Evolutionary conservation across 1,139 yeast genomes (phyloP).

Genomic region (Lodderomyces jiufengensis): DNA sequence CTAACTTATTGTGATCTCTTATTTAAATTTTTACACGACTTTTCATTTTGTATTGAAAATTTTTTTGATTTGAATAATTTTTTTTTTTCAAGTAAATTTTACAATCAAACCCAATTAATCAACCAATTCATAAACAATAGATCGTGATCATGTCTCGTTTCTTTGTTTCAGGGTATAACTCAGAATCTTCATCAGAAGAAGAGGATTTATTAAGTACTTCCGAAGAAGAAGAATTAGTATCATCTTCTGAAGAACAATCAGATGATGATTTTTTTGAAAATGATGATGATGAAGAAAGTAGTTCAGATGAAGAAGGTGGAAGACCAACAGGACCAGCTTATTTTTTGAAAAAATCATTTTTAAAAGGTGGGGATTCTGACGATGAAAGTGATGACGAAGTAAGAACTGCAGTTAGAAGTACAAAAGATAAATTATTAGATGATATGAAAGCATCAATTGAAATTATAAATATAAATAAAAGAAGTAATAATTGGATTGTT

Average conservation of each 20-base stretch:
- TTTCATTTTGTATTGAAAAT: conserved; percentile 4
- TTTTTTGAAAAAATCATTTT: conserved; percentile 53
- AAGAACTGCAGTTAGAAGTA: conserved; percentile 85
- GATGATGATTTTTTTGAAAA: conserved; percentile 19
- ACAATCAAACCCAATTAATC: neutral
- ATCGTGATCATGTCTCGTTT: conserved; percentile 61
- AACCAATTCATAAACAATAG: conserved; percentile 1
- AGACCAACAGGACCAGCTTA: conserved; percentile 53
- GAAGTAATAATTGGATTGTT: conserved; percentile 75
- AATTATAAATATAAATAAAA: conserved; percentile 66
- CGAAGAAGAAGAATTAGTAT: conserved; percentile 57
- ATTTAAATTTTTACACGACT: conserved; percentile 2
- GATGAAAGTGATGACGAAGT: conserved; percentile 62
- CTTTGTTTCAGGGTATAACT: conserved; percentile 63
- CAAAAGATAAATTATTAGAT: conserved; percentile 87
- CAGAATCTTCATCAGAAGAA: conserved; percentile 70
- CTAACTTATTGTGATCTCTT: too few relatives aligned
- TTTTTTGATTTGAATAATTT: conserved; percentile 5
- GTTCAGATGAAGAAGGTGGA: conserved; percentile 39
- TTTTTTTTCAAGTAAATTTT: conserved; percentile 1
- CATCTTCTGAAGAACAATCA: conserved; percentile 27
- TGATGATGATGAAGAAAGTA: conserved; percentile 39
- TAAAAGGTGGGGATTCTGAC: conserved; percentile 48
- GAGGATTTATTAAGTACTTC: conserved; percentile 71
- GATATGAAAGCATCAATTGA: conserved; percentile 72